phyloP scores from a whole-genome alignment of 306 rosid species.

The Gastrolobium bilobum region DNA sequence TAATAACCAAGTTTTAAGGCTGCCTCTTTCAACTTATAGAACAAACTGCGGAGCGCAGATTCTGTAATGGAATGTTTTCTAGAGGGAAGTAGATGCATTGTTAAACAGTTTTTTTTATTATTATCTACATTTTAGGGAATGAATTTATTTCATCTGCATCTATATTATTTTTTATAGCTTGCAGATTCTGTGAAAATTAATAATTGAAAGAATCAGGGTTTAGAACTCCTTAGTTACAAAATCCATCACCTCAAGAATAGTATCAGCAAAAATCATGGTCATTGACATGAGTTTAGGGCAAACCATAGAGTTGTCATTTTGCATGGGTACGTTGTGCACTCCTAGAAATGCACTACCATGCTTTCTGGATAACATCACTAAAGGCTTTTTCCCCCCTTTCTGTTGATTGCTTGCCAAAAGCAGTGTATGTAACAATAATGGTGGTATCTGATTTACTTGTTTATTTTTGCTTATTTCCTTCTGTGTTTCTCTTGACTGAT shows the following conservation, averaged over 20 bases:
- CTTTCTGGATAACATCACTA: conserved; percentile 23
- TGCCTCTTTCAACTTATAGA: background rate
- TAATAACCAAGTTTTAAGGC: background rate
- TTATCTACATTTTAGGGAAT: background rate
- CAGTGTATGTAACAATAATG: background rate
- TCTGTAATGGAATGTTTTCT: background rate
- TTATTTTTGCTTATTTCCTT: conserved; percentile 29
- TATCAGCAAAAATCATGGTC: background rate
- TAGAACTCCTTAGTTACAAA: conserved; percentile 20
- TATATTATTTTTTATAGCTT: background rate
- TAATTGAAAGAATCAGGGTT: conserved; percentile 18
- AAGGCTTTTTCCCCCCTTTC: no score
- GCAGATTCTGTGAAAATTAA: conserved; percentile 11
- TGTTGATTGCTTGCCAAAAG: conserved; percentile 10
- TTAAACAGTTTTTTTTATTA: background rate
- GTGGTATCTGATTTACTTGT: background rate
- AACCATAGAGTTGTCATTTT: conserved; percentile 24
- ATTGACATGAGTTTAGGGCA: conserved; percentile 26
- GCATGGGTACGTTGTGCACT: background rate
- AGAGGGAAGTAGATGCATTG: background rate
- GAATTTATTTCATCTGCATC: background rate
- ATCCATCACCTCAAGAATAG: background rate
- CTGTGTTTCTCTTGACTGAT: conserved; percentile 35
- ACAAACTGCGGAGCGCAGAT: conserved; percentile 13
- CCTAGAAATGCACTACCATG: background rate